Percentiles rank a stretch among this genome's conserved stretches.
These are phyloP conservation scores for Talaromyces thailandensis DNA, from an alignment of 495 filamentous ascomycete genomes.

Conservation along the genomic window DNA sequence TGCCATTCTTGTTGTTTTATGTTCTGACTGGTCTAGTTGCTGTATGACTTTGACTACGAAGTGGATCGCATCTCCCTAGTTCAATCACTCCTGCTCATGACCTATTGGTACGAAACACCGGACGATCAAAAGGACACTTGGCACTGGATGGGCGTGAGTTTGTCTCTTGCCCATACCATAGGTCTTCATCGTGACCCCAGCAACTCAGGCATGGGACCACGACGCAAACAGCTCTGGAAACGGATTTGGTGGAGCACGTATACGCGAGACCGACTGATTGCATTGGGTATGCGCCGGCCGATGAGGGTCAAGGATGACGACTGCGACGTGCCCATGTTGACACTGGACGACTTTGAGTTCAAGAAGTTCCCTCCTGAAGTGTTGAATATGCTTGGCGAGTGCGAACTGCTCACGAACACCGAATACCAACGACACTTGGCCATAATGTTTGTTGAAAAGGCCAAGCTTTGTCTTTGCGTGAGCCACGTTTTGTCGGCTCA, in stretches of 20 bases:
- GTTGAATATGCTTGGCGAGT: slow-evolving; percentile 55
- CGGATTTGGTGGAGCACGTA: slow-evolving; percentile 93
- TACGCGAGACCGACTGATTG: slow-evolving; percentile 81
- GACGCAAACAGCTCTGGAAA: slow-evolving; percentile 73
- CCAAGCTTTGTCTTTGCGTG: slow-evolving; percentile 79
- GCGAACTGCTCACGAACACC: slow-evolving; percentile 53
- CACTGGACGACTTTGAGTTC: slow-evolving; percentile 75
- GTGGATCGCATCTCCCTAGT: slow-evolving; percentile 73
- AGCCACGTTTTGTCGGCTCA: slow-evolving; percentile 76
- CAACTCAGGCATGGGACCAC: slow-evolving; percentile 59
- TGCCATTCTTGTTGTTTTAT: not conserved
- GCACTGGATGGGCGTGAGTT: slow-evolving; percentile 87
- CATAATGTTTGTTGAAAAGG: slow-evolving; percentile 82
- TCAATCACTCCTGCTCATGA: slow-evolving; percentile 76
- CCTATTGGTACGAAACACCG: slow-evolving; percentile 85
- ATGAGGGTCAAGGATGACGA: slow-evolving; percentile 85
- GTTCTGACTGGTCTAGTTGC: slow-evolving; percentile 22
- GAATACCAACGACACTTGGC: slow-evolving; percentile 65
- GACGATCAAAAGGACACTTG: slow-evolving; percentile 86
- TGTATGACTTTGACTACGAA: slow-evolving; percentile 86
- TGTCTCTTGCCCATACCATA: slow-evolving; percentile 76
- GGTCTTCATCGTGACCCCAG: slow-evolving; percentile 74
- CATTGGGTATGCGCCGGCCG: slow-evolving; percentile 80
- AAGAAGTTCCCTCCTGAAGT: slow-evolving; percentile 52
- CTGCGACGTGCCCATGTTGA: slow-evolving; percentile 82